Evolutionary conservation across 257 asterid species (phyloP).

Genomic region (Solanum chmielewskii): DNA sequence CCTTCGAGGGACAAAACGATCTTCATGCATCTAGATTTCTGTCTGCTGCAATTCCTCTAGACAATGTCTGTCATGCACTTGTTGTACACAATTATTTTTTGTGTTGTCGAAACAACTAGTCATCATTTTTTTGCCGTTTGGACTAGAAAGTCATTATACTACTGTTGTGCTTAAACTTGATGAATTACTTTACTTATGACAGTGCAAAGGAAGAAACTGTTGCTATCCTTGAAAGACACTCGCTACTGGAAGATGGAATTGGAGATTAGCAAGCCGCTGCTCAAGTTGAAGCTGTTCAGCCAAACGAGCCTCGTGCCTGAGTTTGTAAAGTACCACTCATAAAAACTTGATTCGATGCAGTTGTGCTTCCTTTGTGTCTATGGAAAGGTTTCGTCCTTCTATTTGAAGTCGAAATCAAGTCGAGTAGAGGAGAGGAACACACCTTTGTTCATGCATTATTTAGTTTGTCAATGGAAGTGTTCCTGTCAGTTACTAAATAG

Average conservation of each 20-base stretch:
- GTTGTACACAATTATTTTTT: neutral
- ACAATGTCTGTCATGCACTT: neutral
- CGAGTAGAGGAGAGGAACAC: neutral
- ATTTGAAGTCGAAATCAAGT: neutral
- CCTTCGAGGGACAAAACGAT: neutral
- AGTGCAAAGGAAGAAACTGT: conserved; percentile 68
- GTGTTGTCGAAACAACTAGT: neutral
- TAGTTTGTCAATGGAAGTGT: neutral
- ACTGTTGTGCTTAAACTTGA: neutral
- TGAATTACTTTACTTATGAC: neutral
- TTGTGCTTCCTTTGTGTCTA: neutral
- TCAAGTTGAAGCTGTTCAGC: neutral
- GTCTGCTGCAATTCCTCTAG: neutral
- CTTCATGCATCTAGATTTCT: neutral
- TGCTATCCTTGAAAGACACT: conserved; percentile 41
- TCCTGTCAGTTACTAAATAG: neutral
- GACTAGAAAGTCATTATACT: neutral
- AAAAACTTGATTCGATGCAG: neutral
- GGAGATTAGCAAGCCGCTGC: neutral
- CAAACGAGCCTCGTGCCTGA: neutral
- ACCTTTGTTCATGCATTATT: neutral
- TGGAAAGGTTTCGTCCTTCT: neutral
- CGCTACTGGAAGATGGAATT: conserved; percentile 28
- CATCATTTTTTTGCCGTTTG: neutral
- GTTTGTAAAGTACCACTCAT: neutral